These are phyloP conservation scores for Medicago ruthenica DNA, from an alignment of 306 rosid genomes.

Conservation along the genomic window DNA sequence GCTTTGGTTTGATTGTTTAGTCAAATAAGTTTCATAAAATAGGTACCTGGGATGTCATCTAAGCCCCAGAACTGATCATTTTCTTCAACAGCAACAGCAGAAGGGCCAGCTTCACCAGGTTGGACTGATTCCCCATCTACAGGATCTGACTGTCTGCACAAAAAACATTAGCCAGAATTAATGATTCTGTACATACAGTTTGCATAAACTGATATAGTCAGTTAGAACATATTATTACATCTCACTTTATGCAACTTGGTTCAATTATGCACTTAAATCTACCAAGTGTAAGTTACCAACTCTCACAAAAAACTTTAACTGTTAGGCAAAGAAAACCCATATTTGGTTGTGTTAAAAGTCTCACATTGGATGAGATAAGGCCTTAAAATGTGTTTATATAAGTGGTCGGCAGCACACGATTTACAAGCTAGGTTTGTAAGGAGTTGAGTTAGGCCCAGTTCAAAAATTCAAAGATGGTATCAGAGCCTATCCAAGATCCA, in stretches of 20 bases:
- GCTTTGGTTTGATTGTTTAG: conserved; percentile 26
- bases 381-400: no score
- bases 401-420: no score
- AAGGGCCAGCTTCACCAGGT: conserved; percentile 58
- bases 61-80: conserved; percentile 78
- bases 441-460: no score
- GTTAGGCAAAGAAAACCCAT: neutral
- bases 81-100: conserved; percentile 60
- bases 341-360: no score
- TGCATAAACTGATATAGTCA: conserved; percentile 37
- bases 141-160: conserved; percentile 76
- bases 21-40: neutral
- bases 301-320: neutral
- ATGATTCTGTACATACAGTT: neutral
- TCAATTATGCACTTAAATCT: conserved; percentile 10
- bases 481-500: no score
- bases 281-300: conserved; percentile 6
- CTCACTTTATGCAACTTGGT: conserved; percentile 13
- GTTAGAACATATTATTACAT: conserved; percentile 4
- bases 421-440: no score
- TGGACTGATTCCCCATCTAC: conserved; percentile 62
- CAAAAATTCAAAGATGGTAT: no score
- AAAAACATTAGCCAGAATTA: conserved; percentile 33
- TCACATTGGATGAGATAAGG: no score
- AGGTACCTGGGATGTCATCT: conserved; percentile 83